Conservation (phyloP, 305 asterid species). For the Fraxinus albicans region DNA sequence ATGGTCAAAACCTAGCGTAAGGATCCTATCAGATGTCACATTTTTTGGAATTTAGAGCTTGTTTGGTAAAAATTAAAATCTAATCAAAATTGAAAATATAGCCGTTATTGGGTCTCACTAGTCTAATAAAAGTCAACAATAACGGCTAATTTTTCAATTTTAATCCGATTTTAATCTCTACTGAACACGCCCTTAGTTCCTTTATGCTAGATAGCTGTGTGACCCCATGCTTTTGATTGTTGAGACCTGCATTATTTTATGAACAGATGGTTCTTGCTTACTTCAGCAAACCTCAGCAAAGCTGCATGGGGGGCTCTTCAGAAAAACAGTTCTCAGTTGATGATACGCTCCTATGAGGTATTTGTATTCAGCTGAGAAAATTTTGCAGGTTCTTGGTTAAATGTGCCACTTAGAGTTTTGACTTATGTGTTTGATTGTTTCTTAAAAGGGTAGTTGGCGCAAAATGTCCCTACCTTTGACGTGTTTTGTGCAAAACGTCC, state of each 20-base stretch:
- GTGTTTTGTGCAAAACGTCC: too few species aligned
- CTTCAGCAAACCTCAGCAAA: constrained; percentile 97
- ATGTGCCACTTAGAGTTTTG: not conserved
- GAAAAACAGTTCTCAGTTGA: constrained; percentile 89
- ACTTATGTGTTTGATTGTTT: not conserved
- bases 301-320: constrained; percentile 99
- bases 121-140: too few species aligned
- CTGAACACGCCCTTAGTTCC: too few species aligned
- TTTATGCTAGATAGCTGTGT: constrained; percentile 15
- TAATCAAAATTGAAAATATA: too few species aligned
- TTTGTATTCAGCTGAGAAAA: constrained; percentile 8
- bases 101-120: too few species aligned
- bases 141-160: too few species aligned
- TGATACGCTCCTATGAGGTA: constrained; percentile 99
- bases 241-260: constrained; percentile 11
- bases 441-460: too few species aligned
- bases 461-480: too few species aligned
- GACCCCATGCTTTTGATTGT: constrained; percentile 19
- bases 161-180: too few species aligned
- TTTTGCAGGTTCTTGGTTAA: not conserved
- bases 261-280: constrained; percentile 85
- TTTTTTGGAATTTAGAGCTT: constrained; percentile 4
- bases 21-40: constrained; percentile 24
- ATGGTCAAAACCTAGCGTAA: constrained; percentile 93
- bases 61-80: too few species aligned